These are phyloP conservation scores for Pleochaeta shiraiana DNA, from an alignment of 2,329 filamentous ascomycete species.

Conservation along the genomic window DNA sequence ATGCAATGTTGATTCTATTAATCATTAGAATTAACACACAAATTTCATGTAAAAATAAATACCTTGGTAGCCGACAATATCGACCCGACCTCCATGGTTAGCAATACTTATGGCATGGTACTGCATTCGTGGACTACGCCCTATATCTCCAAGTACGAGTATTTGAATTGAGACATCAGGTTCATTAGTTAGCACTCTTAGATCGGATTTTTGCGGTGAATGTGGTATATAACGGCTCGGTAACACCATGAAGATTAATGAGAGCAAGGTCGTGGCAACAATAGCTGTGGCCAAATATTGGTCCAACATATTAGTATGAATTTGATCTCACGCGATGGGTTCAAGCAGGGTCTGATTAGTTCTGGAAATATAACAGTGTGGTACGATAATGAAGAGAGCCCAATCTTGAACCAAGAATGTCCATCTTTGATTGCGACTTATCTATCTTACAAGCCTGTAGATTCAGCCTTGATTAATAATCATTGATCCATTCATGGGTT, in stretches of 20 bases:
- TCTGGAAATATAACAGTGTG: no score
- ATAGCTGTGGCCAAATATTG: conserved; percentile 9
- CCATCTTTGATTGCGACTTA: no score
- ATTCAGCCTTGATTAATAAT: no score
- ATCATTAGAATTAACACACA: conserved; percentile 6
- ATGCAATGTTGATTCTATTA: conserved; percentile 53
- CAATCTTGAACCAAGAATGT: no score
- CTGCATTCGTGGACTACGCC: conserved; percentile 92
- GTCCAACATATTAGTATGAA: no score
- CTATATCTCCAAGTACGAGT: conserved; percentile 85
- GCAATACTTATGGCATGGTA: conserved; percentile 92
- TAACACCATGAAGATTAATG: conserved; percentile 17
- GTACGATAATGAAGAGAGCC: no score
- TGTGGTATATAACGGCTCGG: conserved; percentile 21
- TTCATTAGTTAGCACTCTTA: conserved; percentile 12
- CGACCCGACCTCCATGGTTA: conserved; percentile 55
- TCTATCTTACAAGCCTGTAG: no score
- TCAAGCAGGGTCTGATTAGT: no score
- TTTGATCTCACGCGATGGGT: no score
- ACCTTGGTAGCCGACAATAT: conserved; percentile 80
- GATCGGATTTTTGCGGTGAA: conserved; percentile 15
- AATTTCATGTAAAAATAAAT: conserved; percentile 3
- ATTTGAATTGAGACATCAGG: conserved; percentile 44
- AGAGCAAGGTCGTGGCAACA: conserved; percentile 17
- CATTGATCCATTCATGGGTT: no score